phyloP scores from a whole-genome alignment of 768 basidiomycete species.

The Boletus coccyginus region DNA sequence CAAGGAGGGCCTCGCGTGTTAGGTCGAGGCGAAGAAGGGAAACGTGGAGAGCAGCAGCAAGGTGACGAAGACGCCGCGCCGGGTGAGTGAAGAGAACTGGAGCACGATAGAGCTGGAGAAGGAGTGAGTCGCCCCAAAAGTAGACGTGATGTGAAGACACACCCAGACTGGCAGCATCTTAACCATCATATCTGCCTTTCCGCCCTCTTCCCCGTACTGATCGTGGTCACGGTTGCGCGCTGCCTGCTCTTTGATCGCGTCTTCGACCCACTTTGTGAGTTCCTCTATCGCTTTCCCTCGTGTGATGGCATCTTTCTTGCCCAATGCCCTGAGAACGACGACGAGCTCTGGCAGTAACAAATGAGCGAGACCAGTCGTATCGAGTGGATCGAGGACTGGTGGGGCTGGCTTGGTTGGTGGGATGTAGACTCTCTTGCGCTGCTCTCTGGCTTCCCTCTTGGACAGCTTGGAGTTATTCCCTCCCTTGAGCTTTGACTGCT shows the following conservation, averaged over 20 bases:
- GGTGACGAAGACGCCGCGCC: constrained; percentile 67
- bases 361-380: constrained; percentile 75
- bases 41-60: constrained; percentile 59
- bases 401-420: constrained; percentile 80
- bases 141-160: constrained; percentile 27
- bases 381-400: constrained; percentile 79
- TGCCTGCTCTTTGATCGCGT: constrained; percentile 41
- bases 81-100: constrained; percentile 79
- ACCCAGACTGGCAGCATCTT: constrained; percentile 92
- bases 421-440: constrained; percentile 81
- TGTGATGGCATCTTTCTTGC: constrained; percentile 89
- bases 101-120: constrained; percentile 75
- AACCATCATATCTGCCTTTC: constrained; percentile 35
- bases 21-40: constrained; percentile 58
- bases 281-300: constrained; percentile 85
- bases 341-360: constrained; percentile 77
- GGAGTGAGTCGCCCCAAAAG: constrained; percentile 5
- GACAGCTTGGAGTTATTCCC: constrained; percentile 48
- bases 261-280: constrained; percentile 64
- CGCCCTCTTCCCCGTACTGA: constrained; percentile 4
- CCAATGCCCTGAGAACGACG: constrained; percentile 74
- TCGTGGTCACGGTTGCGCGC: constrained; percentile 30
- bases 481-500: constrained; percentile 46
- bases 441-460: constrained; percentile 55
- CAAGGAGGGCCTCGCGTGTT: constrained; percentile 47